Evolutionary conservation across 805 yeast genomes (phyloP).

Genomic region (Nakazawaea pomicola): DNA sequence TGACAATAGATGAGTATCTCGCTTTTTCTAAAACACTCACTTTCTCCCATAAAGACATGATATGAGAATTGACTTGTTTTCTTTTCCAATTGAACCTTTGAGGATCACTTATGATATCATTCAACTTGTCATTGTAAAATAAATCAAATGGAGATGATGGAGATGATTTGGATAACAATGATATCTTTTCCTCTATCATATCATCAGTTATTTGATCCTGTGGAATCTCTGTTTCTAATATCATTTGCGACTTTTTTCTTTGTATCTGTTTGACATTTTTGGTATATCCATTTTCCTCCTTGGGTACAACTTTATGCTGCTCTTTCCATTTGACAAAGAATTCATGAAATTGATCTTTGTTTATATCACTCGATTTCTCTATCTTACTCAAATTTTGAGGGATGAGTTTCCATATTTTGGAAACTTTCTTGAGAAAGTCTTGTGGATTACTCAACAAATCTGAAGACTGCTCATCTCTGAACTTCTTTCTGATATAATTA

Average conservation of each 20-base stretch:
- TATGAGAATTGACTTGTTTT: constrained; percentile 2
- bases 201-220: constrained; percentile 5
- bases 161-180: neutral
- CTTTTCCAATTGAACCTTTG: constrained; percentile 8
- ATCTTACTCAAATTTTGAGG: neutral
- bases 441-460: constrained; percentile 7
- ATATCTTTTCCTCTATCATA: constrained; percentile 7
- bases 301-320: neutral
- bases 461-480: neutral
- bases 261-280: too few relatives aligned
- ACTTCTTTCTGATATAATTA: constrained; percentile 3
- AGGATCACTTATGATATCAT: constrained; percentile 1
- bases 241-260: too few relatives aligned
- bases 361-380: constrained; percentile 3
- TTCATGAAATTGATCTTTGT: constrained; percentile 11
- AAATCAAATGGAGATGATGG: constrained; percentile 13
- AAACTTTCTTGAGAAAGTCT: constrained; percentile 8
- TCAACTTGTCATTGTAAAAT: constrained; percentile 12
- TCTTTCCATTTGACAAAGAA: constrained; percentile 8
- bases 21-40: constrained; percentile 12
- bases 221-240: neutral
- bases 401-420: constrained; percentile 10
- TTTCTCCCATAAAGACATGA: constrained; percentile 8
- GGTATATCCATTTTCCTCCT: neutral
- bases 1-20: constrained; percentile 9